Base-by-base conservation (phyloP, 2,329 filamentous ascomycete species). In the Colletotrichum sp. region DNA sequence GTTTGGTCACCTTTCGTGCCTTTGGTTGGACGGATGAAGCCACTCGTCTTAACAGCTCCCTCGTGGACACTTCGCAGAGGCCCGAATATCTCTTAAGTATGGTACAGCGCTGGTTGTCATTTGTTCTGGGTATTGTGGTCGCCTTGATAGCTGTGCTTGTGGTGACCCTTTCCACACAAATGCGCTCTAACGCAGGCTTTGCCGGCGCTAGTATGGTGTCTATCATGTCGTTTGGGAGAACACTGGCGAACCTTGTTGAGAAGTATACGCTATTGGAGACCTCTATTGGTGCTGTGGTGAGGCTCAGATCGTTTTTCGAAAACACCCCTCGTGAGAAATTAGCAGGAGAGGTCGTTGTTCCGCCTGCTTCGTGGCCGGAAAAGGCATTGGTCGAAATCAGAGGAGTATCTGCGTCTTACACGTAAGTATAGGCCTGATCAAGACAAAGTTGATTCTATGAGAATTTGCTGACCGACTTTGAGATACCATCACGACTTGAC, bases 31-130 rank as follows among this genome's bases (percentile, higher is more conserved):
- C 87, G n/a, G 77, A 81, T 1, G 79, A 82, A 3, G 84, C 87
- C 74, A 34, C n/a, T 62, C 79, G 84, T 4, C 83, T 84, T 55
- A 92, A 89, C 76, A 81, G 87, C 30, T 70, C 78, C 2, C 84
- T 92, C 0, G 82, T 93, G 3, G 88, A 92, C 78, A 83, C 81
- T 2, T 92, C 90, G 0, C 91, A 93, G 74, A 82, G 87, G 8
- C 91, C 91, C 1, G 88, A 88, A 3, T 93, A 93, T 78, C 85
- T 92, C 1, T 84, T 93, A 2, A 87, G 85, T 64, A 88, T 89
- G 79, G 87, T 92, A 32, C 91, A 93, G 79, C 86, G 88, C 59
- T 93, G 91, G 91, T 85, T 92, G 0, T 85, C 80, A 0, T 84
- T 92, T 1, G 85, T 88, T 0, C 82, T 92, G 3, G 85, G 89